Conservation (phyloP, 176 grass and related monocot genomes). For the Saccharum spontaneum region DNA sequence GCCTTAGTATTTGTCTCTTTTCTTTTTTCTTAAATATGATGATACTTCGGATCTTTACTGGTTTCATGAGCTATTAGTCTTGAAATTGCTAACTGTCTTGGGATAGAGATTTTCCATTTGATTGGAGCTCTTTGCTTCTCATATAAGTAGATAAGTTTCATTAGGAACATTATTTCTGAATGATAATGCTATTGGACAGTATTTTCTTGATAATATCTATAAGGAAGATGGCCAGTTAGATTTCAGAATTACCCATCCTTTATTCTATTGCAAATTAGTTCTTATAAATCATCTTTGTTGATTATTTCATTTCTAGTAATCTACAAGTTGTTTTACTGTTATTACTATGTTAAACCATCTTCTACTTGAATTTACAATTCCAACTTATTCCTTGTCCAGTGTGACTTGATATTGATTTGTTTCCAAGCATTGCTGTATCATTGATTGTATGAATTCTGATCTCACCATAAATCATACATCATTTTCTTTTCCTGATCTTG, state of each 20-base stretch:
- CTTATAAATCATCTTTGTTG: neutral
- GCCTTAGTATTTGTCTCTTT: neutral
- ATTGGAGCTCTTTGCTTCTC: slow-evolving; percentile 16
- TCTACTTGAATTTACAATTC: neutral
- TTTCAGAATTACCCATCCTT: neutral
- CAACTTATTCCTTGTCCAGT: slow-evolving; percentile 3
- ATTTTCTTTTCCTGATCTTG: slow-evolving; percentile 19
- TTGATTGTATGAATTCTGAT: slow-evolving; percentile 16
- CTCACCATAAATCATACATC: slow-evolving; percentile 4
- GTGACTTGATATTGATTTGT: slow-evolving; percentile 13
- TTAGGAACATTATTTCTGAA: neutral
- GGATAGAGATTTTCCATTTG: neutral
- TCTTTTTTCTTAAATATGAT: slow-evolving; percentile 14
- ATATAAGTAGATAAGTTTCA: slow-evolving; percentile 3
- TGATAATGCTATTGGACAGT: neutral
- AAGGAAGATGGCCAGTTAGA: neutral
- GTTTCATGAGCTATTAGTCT: slow-evolving; percentile 8
- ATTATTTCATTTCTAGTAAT: slow-evolving; percentile 7
- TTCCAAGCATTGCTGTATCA: neutral
- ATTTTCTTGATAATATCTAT: slow-evolving; percentile 1
- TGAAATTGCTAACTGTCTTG: slow-evolving; percentile 21
- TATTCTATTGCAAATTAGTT: neutral
- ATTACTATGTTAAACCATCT: neutral
- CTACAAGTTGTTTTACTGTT: neutral
- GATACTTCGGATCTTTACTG: neutral